Base-by-base conservation (phyloP, 768 basidiomycete genomes). In the Panellus pusillus region DNA sequence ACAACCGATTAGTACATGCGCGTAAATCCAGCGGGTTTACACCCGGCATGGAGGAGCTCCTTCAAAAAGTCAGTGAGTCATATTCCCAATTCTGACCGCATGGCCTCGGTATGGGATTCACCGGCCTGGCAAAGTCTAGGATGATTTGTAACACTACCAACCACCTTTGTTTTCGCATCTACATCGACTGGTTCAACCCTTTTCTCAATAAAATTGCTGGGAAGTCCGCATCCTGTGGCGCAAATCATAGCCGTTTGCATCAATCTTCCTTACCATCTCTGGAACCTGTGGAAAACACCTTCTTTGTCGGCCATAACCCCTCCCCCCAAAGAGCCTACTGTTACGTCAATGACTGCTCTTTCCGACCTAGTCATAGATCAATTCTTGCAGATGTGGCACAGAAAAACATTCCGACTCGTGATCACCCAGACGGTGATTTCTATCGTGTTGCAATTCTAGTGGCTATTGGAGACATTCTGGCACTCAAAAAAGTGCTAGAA, bases 141-240 rank as follows among this genome's bases (percentile, higher is more conserved):
- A 7, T 37, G 3, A 12, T 37, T 37, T n/a, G n/a, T n/a, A n/a
- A n/a, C n/a, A n/a, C n/a, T n/a, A n/a, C n/a, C n/a, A n/a, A n/a
- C n/a, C n/a, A n/a, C n/a, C n/a, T n/a, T n/a, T n/a, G n/a, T n/a
- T n/a, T n/a, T n/a, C n/a, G n/a, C n/a, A n/a, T n/a, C n/a, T 63
- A 51, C n/a, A 44, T 55, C 5, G 55, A 63, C 42, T 62, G 61
- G 61, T 62, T 62, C 28, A 62, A 62, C 32, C 61, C 58, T 0
- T 54, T 42, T 20, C n/a, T 27, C 7, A 62, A 57, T 24, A 52
- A 57, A 24, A 50, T 52, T 36, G 52, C 55, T 13, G 55, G 59
- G 5, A 43, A n/a, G 15, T 3, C 6, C 6, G 17, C 20, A 3
- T 15, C 47, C 8, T 48, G n/a, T 48, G 36, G 36, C 2, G 36